Evolutionary conservation across 305 asterid species (phyloP).

Genomic region (Fraxinus dipetala): DNA sequence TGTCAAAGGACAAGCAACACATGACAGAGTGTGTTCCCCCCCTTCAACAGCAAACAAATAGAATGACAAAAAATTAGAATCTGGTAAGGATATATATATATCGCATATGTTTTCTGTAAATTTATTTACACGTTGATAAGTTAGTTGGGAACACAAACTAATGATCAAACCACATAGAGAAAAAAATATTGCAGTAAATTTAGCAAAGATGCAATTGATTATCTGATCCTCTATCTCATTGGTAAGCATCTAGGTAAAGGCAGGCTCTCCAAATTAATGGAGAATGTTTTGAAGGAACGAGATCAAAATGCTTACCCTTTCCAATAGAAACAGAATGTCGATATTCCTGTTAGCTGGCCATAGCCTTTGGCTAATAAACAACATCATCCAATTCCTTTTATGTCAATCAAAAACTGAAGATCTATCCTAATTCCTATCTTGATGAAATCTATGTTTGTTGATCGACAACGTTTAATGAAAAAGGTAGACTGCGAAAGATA

Average conservation of each 20-base stretch:
- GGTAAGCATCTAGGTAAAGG: background rate
- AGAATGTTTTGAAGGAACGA: background rate
- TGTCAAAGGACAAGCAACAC: background rate
- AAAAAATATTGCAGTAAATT: background rate
- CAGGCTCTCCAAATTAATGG: background rate
- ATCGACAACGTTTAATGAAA: background rate
- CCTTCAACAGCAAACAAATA: background rate
- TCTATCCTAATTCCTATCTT: background rate
- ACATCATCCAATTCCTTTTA: slow-evolving; percentile 1
- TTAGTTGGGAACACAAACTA: background rate
- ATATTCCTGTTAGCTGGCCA: background rate
- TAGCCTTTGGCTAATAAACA: background rate
- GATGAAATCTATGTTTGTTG: background rate
- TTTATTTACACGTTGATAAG: background rate
- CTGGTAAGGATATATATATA: background rate
- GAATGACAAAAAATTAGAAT: background rate
- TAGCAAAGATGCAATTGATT: background rate
- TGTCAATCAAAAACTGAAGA: background rate
- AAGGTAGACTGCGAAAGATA: background rate
- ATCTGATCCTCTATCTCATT: background rate
- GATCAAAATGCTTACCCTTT: background rate
- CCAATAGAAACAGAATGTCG: background rate
- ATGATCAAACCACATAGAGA: background rate
- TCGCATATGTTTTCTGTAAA: background rate
- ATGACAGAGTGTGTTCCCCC: background rate